Conservation (phyloP, 2,329 filamentous ascomycete species). For the Fusarium piperis region DNA sequence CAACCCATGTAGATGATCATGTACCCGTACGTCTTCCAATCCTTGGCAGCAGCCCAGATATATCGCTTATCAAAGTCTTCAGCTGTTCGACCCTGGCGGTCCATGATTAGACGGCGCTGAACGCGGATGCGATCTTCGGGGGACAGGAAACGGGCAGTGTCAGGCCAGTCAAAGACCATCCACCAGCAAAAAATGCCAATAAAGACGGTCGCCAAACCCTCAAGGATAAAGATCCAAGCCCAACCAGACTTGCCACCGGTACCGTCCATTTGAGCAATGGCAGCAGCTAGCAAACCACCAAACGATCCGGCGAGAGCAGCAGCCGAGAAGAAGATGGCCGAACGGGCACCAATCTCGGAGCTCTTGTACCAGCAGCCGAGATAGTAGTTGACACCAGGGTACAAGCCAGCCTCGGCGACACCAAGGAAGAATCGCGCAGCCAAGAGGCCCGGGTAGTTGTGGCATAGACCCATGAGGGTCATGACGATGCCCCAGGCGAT, state of each 20-base stretch:
- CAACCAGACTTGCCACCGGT: constrained; percentile 63
- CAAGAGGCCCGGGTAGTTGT: constrained; percentile 55
- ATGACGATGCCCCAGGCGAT: constrained; percentile 60
- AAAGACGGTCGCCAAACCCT: constrained; percentile 74
- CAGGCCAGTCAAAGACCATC: constrained; percentile 82
- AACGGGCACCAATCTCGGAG: constrained; percentile 76
- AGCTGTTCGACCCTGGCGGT: constrained; percentile 73
- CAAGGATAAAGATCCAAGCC: constrained; percentile 73
- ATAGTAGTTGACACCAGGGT: constrained; percentile 73
- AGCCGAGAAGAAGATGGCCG: constrained; percentile 83
- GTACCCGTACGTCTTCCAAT: constrained; percentile 77
- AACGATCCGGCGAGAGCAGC: constrained; percentile 81
- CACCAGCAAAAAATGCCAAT: constrained; percentile 74
- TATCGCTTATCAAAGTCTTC: constrained; percentile 78
- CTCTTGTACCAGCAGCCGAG: constrained; percentile 83
- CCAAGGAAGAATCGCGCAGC: constrained; percentile 67
- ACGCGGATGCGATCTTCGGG: constrained; percentile 74
- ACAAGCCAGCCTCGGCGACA: constrained; percentile 72
- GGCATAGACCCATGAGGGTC: constrained; percentile 60
- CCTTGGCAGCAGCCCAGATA: constrained; percentile 73
- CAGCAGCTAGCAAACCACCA: constrained; percentile 74
- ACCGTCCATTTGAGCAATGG: constrained; percentile 73
- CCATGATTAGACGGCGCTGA: constrained; percentile 71
- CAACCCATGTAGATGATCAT: constrained; percentile 60
- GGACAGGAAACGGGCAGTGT: constrained; percentile 75